Base-by-base conservation (phyloP, 2,329 filamentous ascomycete genomes). In the Xylaria sp. region DNA sequence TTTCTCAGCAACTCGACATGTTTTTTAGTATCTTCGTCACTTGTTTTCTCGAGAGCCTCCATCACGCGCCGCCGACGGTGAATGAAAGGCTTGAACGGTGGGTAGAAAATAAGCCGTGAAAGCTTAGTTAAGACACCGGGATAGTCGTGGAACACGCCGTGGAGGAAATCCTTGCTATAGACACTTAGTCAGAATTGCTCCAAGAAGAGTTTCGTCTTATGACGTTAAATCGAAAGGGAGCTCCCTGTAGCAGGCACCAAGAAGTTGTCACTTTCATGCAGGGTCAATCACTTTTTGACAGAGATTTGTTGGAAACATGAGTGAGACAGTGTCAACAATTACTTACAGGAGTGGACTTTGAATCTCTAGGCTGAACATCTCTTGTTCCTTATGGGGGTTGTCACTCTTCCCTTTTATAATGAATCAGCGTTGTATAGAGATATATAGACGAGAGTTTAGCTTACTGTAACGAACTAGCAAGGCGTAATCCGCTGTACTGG, bases 21-120 rank as follows among this genome's bases (percentile, higher is more conserved):
- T 0, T 74, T 68, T 58, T 78, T 80, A 0, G 78, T 79, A 13
- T 75, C 74, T 6, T 74, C 48, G 32, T 84, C 80, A 58, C 80
- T 74, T 2, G 78, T 74, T 1, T 79, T 70, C 3, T 78, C 73
- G 3, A 77, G 72, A 0, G 65, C 68, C 15, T 75, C 68, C 2
- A 70, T 51, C 9, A 85, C 77, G 3, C 74, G 66, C 3, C 80
- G 75, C 85, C 86, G 89, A 44, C 87, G 83, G 75, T 89, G 86
- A 51, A 88, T 83, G 34, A 89, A 83, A 0, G 86, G 83, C 60
- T 82, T 78, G 69, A 88, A 88, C 0, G 84, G 84, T 0, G 80
- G 81, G 10, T 76, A 74, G 72, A 89, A 88, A 54, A 85, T 82
- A 1, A 89, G 79, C 7, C 84, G 81, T 39, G 85, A 81, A 63